These are phyloP conservation scores for Calocybe gambosa DNA, from an alignment of 1,284 basidiomycete species.

Conservation along the genomic window DNA sequence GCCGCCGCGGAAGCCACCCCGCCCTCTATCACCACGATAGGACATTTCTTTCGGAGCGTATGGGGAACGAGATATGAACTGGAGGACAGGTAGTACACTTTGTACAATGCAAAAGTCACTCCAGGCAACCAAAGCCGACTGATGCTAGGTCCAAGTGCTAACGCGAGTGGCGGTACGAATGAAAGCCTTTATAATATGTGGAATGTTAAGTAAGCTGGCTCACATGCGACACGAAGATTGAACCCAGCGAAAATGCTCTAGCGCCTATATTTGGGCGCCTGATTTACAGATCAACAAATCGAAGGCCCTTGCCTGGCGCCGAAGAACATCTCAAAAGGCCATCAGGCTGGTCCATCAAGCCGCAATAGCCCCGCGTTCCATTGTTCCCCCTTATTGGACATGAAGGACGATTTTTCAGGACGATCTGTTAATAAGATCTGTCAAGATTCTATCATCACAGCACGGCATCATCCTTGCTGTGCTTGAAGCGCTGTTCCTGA, in stretches of 20 bases:
- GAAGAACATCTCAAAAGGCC: neutral
- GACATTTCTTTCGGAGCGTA: conserved; percentile 16
- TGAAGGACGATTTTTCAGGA: too few species aligned
- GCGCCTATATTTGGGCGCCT: neutral
- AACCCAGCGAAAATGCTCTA: neutral
- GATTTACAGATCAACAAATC: neutral
- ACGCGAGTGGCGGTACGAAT: neutral
- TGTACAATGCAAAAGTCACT: conserved; percentile 10
- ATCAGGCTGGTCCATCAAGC: too few species aligned
- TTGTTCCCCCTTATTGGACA: too few species aligned
- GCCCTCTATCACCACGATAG: conserved; percentile 26
- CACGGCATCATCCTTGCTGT: too few species aligned
- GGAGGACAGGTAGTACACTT: neutral
- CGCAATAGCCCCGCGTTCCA: neutral
- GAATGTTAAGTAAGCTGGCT: neutral
- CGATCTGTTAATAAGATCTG: too few species aligned
- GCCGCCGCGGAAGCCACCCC: conserved; percentile 24
- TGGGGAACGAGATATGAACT: neutral
- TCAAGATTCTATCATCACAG: too few species aligned
- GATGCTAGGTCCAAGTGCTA: conserved; percentile 15
- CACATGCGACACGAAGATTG: neutral
- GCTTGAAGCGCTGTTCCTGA: too few species aligned
- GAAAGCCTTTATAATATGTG: neutral
- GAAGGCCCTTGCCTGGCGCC: neutral
- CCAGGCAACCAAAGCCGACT: conserved; percentile 12